Evolutionary conservation across 306 rosid species (phyloP).

Genomic region (Rosa multiflora): DNA sequence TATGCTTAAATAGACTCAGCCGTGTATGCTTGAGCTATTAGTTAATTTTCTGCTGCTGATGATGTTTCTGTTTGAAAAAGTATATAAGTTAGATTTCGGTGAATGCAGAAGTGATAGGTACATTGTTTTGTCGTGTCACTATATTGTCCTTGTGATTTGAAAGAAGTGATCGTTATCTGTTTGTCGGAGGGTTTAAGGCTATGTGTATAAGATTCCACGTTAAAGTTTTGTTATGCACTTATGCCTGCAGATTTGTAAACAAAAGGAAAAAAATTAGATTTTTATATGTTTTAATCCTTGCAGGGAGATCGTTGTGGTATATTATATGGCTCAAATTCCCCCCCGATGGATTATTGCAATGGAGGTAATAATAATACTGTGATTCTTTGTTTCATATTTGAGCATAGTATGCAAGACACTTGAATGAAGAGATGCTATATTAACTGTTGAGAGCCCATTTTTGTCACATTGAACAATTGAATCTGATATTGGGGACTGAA

Average conservation of each 20-base stretch:
- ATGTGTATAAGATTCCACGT: no score
- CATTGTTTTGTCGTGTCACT: no score
- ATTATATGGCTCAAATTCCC: conserved; percentile 62
- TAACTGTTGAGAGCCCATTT: not conserved
- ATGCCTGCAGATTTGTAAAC: no score
- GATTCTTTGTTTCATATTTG: not conserved
- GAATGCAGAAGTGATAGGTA: no score
- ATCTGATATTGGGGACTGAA: not conserved
- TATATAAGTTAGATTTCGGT: no score
- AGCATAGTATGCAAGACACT: not conserved
- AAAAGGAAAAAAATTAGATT: no score
- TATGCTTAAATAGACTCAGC: not conserved
- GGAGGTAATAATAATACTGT: conserved; percentile 52
- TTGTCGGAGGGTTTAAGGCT: no score
- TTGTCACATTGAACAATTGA: not conserved
- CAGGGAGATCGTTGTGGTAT: conserved; percentile 92
- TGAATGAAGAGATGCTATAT: no score
- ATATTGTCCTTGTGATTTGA: no score
- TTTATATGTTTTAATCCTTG: not conserved
- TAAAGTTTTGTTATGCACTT: no score
- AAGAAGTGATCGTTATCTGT: no score
- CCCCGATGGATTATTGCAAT: conserved; percentile 85
- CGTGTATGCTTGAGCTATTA: no score
- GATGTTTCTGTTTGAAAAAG: not conserved
- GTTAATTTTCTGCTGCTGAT: not conserved